These are phyloP conservation scores for Heliocybe sulcata DNA, from an alignment of 1,284 basidiomycete species.

Conservation along the genomic window DNA sequence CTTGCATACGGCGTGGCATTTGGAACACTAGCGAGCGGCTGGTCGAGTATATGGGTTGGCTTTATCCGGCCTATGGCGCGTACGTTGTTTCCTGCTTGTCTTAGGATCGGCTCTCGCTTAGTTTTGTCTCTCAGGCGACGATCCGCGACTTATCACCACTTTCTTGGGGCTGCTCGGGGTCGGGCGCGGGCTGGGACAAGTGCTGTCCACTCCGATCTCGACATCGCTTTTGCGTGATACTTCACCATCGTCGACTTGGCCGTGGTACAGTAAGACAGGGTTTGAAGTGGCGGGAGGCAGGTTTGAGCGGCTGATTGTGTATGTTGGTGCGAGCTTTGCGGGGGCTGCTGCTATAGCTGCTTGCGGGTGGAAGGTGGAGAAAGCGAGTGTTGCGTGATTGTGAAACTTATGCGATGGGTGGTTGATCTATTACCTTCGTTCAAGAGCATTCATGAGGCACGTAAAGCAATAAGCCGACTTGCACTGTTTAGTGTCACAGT, in stretches of 20 bases:
- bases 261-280: constrained; percentile 14
- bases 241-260: background rate
- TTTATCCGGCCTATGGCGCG: constrained; percentile 23
- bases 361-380: constrained; percentile 16
- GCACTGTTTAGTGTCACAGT: no score
- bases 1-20: constrained; percentile 26
- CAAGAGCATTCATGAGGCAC: no score
- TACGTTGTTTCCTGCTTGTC: constrained; percentile 11
- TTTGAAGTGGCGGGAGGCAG: constrained; percentile 26
- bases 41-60: constrained; percentile 24
- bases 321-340: constrained; percentile 28
- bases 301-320: constrained; percentile 27
- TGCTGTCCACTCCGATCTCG: constrained; percentile 34
- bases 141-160: constrained; percentile 24
- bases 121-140: constrained; percentile 23
- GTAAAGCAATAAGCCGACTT: no score
- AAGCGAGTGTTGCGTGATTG: background rate
- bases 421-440: no score
- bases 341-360: constrained; percentile 21
- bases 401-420: no score
- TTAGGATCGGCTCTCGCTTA: no score
- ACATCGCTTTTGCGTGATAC: constrained; percentile 16
- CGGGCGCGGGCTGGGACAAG: constrained; percentile 31
- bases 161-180: constrained; percentile 30
- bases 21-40: constrained; percentile 27